Conservation (phyloP, 495 filamentous ascomycete genomes). For the Bathelium albidoporum region DNA sequence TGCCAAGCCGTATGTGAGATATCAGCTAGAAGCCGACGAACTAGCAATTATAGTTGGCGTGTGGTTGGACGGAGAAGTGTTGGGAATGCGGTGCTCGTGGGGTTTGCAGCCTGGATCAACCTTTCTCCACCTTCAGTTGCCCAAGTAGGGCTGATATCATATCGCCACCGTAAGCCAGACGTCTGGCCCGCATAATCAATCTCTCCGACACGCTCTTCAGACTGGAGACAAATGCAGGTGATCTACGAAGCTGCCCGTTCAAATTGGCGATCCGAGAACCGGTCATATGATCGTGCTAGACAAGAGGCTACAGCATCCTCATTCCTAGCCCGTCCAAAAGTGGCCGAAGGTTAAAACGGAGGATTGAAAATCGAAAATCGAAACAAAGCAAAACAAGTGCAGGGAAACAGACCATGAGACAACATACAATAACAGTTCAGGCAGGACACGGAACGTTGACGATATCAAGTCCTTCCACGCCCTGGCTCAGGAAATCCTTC, state of each 20-base stretch:
- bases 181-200: neutral
- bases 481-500: conserved; percentile 12
- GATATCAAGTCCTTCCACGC: no score
- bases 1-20: neutral
- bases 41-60: neutral
- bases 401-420: no score
- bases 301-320: neutral
- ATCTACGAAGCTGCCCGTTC: no score
- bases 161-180: neutral
- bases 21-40: neutral
- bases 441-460: no score
- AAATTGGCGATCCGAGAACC: no score
- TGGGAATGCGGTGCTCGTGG: neutral
- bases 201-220: neutral
- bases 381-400: no score
- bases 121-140: neutral
- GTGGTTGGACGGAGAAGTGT: neutral
- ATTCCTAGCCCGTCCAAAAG: neutral
- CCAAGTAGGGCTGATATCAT: neutral
- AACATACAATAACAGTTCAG: no score
- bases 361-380: neutral
- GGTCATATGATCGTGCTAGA: neutral
- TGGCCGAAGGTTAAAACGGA: neutral
- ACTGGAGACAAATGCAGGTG: no score
- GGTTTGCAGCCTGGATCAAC: neutral